These are phyloP conservation scores for Botryotinia calthae DNA, from an alignment of 2,329 filamentous ascomycete species.

Conservation along the genomic window DNA sequence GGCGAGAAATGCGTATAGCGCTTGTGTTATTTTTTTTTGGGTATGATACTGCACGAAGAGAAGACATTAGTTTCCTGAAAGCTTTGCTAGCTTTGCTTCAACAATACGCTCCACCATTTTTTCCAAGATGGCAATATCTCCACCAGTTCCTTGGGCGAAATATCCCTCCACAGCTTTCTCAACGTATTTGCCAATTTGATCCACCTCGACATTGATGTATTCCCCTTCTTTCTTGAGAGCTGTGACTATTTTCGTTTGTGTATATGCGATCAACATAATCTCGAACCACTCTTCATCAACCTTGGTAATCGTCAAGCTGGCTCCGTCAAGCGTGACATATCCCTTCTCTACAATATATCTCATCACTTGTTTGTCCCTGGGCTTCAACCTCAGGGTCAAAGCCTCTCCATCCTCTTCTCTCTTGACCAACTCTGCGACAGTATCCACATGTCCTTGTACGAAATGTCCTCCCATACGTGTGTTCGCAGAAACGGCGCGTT, in stretches of 20 bases:
- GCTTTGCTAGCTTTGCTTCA: conserved; percentile 57
- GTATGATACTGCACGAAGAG: neutral
- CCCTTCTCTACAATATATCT: conserved; percentile 95
- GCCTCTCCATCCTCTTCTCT: conserved; percentile 85
- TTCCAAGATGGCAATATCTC: conserved; percentile 58
- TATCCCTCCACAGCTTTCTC: conserved; percentile 87
- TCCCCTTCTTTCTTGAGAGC: conserved; percentile 40
- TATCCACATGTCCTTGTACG: conserved; percentile 96
- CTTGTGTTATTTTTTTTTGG: neutral
- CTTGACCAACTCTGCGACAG: conserved; percentile 70
- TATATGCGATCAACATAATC: conserved; percentile 97
- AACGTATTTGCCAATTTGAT: conserved; percentile 69
- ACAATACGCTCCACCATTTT: conserved; percentile 74
- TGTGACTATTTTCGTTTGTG: conserved; percentile 78
- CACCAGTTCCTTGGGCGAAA: conserved; percentile 57
- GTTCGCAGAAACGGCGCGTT: conserved; percentile 84
- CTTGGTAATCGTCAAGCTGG: conserved; percentile 85
- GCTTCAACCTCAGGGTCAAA: conserved; percentile 78
- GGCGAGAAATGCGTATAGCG: neutral
- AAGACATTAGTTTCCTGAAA: neutral
- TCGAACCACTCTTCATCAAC: conserved; percentile 86
- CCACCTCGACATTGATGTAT: conserved; percentile 41
- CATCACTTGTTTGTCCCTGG: conserved; percentile 66
- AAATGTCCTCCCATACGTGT: conserved; percentile 98
- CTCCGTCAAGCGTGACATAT: conserved; percentile 90